Base-by-base conservation (phyloP, 805 yeast species). In the Yarrowia keelungensis region DNA sequence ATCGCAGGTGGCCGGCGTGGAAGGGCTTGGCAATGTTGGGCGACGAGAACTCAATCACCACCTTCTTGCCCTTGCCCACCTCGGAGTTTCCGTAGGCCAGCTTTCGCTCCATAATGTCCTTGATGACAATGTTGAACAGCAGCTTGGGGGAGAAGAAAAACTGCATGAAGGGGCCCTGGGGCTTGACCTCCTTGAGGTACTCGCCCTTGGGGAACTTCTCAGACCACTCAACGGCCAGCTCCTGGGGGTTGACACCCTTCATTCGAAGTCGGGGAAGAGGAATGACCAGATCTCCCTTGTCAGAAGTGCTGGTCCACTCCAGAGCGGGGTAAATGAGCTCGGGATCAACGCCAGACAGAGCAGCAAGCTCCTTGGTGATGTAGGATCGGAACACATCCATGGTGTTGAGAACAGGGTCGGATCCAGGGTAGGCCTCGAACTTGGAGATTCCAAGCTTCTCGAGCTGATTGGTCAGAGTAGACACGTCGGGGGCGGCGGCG, bases 11-110 rank as follows among this genome's bases (percentile, higher is more conserved):
- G 70, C 99, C 99, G 68, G 99, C 99, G 78, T 95, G 99, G 89
- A 95, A 95, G 12, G 99, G 99, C 81, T 95, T 95, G 72, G 99
- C 99, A 76, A 95, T 94, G 80, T 95, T 95, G 72, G 99, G 99
- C 43, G 98, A 93, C 2, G 97, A 91, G 76, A 95, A 95, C 79
- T 95, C 99, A 74, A 95, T 84, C 54, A 92, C 75, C 16, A 90
- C 83, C 71, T 83, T 89, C 81, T 92, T 89, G 71, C 87, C 87
- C 49, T 80, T 79, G 69, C 95, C 97, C 68, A 90, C 74, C 61
- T 92, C 91, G 73, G 88, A 82, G 56, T 87, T 80, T 73, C 99
- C 99, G 78, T 86, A 95, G 47, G 83, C 80, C 4, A 76, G 75
- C 69, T 82, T 83, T 78, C 89, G 84, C 64, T 81, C 80, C 73